These are phyloP conservation scores for Mentha longifolia DNA, from an alignment of 257 asterid genomes.

Conservation along the genomic window DNA sequence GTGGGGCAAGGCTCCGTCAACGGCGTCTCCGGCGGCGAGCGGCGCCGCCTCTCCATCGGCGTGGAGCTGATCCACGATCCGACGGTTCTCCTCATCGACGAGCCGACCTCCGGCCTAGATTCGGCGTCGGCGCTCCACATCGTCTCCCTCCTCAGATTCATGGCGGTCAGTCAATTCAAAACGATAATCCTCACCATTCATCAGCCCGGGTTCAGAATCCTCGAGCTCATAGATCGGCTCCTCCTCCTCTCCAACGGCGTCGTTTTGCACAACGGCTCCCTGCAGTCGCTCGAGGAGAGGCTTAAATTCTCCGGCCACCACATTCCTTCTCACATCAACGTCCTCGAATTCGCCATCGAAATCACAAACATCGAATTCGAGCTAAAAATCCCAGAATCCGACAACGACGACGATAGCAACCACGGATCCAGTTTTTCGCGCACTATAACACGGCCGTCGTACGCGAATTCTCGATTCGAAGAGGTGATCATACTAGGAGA, in stretches of 20 bases:
- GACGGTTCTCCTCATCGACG: conserved; percentile 66
- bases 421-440: too few relatives aligned
- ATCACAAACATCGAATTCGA: conserved; percentile 35
- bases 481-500: conserved; percentile 62
- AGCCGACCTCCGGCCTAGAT: conserved; percentile 88
- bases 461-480: conserved; percentile 46
- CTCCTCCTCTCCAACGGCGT: conserved; percentile 65
- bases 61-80: conserved; percentile 85
- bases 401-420: too few relatives aligned
- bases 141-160: conserved; percentile 50
- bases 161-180: conserved; percentile 54
- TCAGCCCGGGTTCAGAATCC: conserved; percentile 84
- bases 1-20: conserved; percentile 60
- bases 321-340: conserved; percentile 68
- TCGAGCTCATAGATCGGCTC: conserved; percentile 68
- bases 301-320: conserved; percentile 47
- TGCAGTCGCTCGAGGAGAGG: conserved; percentile 51
- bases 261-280: conserved; percentile 65
- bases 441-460: conserved; percentile 11
- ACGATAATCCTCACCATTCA: conserved; percentile 80
- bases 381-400: conserved; percentile 26
- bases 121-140: conserved; percentile 82
- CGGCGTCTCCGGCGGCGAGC: conserved; percentile 86
- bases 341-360: conserved; percentile 82
- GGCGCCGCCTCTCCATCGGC: conserved; percentile 86